These are phyloP conservation scores for Casuarina equisetifolia DNA, from an alignment of 306 rosid genomes.

Conservation along the genomic window DNA sequence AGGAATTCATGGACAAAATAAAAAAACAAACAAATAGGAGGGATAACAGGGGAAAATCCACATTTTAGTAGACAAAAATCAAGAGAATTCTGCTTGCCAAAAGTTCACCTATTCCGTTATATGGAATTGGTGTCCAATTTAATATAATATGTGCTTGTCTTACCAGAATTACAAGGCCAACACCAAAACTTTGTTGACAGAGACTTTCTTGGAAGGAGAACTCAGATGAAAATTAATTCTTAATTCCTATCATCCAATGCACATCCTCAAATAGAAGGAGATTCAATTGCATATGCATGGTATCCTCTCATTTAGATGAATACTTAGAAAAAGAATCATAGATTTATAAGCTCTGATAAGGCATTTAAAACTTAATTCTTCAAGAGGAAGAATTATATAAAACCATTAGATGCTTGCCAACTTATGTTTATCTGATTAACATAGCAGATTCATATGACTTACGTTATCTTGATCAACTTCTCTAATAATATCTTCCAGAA, in stretches of 20 bases:
- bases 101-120: background rate
- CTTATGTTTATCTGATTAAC: background rate
- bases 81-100: slow-evolving; percentile 2
- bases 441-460: slow-evolving; percentile 36
- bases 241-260: background rate
- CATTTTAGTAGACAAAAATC: background rate
- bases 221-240: background rate
- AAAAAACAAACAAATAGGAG: background rate
- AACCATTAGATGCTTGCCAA: background rate
- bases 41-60: background rate
- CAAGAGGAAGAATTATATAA: background rate
- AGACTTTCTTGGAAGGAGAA: background rate
- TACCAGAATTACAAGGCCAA: background rate
- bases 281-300: background rate
- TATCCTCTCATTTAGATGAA: background rate
- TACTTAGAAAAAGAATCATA: background rate
- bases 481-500: slow-evolving; percentile 82
- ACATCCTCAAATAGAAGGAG: background rate
- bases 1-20: slow-evolving; percentile 8
- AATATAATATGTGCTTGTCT: background rate
- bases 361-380: slow-evolving; percentile 3
- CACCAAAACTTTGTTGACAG: background rate
- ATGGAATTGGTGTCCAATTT: background rate
- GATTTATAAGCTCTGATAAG: background rate
- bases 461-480: slow-evolving; percentile 99